Evolutionary conservation across 345 rosid species (phyloP), one percentile per base, ranked within the genome.

Genomic region (Viola odorata): DNA sequence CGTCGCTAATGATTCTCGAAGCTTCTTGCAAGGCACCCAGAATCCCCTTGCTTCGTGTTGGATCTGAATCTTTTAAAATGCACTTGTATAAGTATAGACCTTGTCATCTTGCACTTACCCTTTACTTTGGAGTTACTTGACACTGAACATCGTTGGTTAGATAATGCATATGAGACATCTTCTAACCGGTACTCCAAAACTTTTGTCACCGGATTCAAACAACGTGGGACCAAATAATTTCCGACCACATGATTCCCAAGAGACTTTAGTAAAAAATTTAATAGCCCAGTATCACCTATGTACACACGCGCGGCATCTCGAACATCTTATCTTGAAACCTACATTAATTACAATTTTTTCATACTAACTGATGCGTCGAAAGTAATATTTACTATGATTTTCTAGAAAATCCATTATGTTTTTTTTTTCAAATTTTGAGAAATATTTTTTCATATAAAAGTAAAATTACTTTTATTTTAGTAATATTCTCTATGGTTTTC

Each of bases 291-390:
- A 75, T 92, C 98, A 4, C 96, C 98, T 0, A 92, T 87, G 63
- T 87, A 84, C 5, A 83, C 79, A 55, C 98, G 83, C 5, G 98
- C 96, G 10, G 90, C 90, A 60, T 87, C 98, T 65, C 98, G 79
- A 12, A 89, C 90, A 79, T 92, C 96, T 69, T 92, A 97, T 66
- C 98, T 82, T 16, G 97, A 87, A 58, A 92, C 79, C 97, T 95
- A 89, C 66, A n/a, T n/a, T n/a, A n/a, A n/a, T n/a, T n/a, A n/a
- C n/a, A n/a, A n/a, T n/a, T n/a, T n/a, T n/a, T n/a, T n/a, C n/a
- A n/a, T n/a, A n/a, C n/a, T n/a, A n/a, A n/a, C n/a, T n/a, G n/a
- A n/a, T n/a, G 45, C 45, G 5, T 37, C 0, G 15, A 56, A 2
- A 56, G 17, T 56, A 38, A 5, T 3, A 8, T 45, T n/a, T n/a